Evolutionary conservation across 116 monocot species (phyloP).

Genomic region (Zostera marina): DNA sequence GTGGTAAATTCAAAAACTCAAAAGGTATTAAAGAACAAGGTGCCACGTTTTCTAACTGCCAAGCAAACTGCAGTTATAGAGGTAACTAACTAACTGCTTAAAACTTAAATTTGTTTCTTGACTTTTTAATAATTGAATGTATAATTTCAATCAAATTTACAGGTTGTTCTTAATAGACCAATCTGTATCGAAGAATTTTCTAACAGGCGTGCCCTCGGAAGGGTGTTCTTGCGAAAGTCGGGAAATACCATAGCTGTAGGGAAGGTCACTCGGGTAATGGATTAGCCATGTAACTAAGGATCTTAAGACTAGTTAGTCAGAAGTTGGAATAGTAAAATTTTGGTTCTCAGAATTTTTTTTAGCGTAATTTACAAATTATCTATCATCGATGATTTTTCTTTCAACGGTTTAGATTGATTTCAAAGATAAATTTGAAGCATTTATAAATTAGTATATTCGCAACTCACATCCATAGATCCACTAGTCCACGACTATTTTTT

Average conservation of each 20-base stretch:
- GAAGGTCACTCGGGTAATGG: slow-evolving; percentile 34
- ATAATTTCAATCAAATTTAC: neutral
- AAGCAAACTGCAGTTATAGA: slow-evolving; percentile 78
- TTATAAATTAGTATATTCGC: no score
- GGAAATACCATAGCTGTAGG: slow-evolving; percentile 78
- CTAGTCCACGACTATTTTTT: no score
- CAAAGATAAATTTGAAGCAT: no score
- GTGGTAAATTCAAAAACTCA: slow-evolving; percentile 64
- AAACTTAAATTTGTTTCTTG: no score
- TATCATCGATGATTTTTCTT: no score
- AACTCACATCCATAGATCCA: no score
- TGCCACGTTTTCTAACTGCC: slow-evolving; percentile 49
- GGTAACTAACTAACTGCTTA: slow-evolving; percentile 11
- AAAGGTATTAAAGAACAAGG: slow-evolving; percentile 27
- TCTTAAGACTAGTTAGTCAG: no score
- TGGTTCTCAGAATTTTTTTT: no score
- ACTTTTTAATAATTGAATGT: no score
- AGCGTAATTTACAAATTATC: no score
- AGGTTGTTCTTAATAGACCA: slow-evolving; percentile 56
- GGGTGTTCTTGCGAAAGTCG: slow-evolving; percentile 56
- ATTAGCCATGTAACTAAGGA: neutral
- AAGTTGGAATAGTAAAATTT: no score
- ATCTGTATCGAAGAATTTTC: slow-evolving; percentile 87
- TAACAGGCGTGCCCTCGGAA: slow-evolving; percentile 53
- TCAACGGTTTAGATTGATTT: no score